A percentile compares a stretch with the other conserved stretches of the same genome.
Conservation (phyloP, 306 rosid genomes). For the Alnus glutinosa region DNA sequence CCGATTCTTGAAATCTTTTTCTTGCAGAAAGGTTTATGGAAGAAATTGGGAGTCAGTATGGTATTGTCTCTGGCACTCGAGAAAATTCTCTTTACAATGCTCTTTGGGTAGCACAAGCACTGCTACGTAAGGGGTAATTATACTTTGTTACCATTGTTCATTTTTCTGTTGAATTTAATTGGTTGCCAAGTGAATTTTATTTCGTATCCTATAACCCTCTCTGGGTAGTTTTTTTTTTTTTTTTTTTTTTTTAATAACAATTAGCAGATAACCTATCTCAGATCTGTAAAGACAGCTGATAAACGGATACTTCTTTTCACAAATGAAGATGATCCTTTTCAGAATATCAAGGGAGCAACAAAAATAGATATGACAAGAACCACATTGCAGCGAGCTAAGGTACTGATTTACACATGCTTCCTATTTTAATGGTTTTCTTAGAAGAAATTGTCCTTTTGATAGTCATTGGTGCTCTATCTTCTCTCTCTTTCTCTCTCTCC, state of each 20-base stretch:
- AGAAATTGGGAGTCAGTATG: constrained; percentile 78
- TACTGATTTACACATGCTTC: constrained; percentile 39
- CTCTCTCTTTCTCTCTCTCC: constrained; percentile 6
- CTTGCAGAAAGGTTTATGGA: constrained; percentile 63
- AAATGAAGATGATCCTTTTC: constrained; percentile 95
- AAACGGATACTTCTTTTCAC: constrained; percentile 87
- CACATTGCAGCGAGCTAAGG: constrained; percentile 88
- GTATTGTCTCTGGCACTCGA: constrained; percentile 67
- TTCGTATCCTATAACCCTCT: not conserved
- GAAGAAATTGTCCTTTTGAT: constrained; percentile 13
- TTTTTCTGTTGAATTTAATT: constrained; percentile 8
- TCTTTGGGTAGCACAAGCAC: constrained; percentile 90
- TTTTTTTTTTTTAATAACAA: constrained; percentile 1
- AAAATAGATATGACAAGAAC: constrained; percentile 84
- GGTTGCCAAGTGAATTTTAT: not conserved
- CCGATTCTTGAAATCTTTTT: constrained; percentile 23
- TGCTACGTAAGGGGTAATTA: constrained; percentile 84
- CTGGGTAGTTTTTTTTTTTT: not conserved
- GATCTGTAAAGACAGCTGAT: constrained; percentile 71
- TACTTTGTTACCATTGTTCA: not conserved
- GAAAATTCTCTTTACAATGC: constrained; percentile 91
- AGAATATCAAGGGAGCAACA: constrained; percentile 58
- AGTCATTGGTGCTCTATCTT: constrained; percentile 17
- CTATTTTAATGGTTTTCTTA: constrained; percentile 13
- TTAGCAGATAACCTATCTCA: constrained; percentile 38